Evolutionary conservation across 768 basidiomycete genomes (phyloP).

Genomic region (Clitopilus passeckerianus): DNA sequence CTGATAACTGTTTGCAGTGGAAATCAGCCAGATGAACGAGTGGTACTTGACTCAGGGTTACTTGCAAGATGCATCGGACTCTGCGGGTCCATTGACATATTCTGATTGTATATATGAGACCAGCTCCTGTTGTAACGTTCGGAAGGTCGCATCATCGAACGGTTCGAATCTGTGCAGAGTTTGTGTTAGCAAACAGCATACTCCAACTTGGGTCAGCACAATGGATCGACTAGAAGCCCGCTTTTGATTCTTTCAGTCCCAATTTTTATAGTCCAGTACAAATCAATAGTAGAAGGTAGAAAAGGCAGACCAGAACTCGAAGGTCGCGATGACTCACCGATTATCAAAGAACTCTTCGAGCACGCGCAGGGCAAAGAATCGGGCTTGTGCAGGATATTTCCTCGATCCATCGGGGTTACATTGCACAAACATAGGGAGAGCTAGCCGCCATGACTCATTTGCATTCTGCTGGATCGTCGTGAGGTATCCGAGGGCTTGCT

Average conservation of each 20-base stretch:
- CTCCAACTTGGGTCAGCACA: neutral
- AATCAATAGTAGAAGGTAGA: neutral
- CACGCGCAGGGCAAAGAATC: slow-evolving; percentile 78
- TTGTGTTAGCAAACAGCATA: slow-evolving; percentile 3
- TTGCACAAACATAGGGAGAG: slow-evolving; percentile 70
- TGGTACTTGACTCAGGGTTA: slow-evolving; percentile 11
- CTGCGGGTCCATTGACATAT: slow-evolving; percentile 82
- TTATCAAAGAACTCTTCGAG: slow-evolving; percentile 81
- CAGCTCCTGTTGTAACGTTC: slow-evolving; percentile 69
- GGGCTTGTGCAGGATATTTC: slow-evolving; percentile 65
- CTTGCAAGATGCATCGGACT: slow-evolving; percentile 79
- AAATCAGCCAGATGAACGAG: slow-evolving; percentile 7
- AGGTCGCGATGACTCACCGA: slow-evolving; percentile 46
- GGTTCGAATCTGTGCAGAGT: slow-evolving; percentile 47
- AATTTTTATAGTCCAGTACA: neutral
- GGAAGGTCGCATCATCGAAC: slow-evolving; percentile 66
- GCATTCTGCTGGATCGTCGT: slow-evolving; percentile 73
- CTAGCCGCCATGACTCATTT: slow-evolving; percentile 74
- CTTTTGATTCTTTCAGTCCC: too few species aligned
- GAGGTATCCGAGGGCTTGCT: slow-evolving; percentile 84
- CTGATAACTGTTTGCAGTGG: slow-evolving; percentile 58
- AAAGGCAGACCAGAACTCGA: neutral
- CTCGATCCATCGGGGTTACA: slow-evolving; percentile 52
- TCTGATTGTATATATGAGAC: slow-evolving; percentile 83
- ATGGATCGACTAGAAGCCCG: neutral